A percentile compares a stretch with the other conserved stretches of the same genome.
Evolutionary conservation across 1,139 yeast genomes (phyloP).

Genomic region (Blastobotrys persicus): DNA sequence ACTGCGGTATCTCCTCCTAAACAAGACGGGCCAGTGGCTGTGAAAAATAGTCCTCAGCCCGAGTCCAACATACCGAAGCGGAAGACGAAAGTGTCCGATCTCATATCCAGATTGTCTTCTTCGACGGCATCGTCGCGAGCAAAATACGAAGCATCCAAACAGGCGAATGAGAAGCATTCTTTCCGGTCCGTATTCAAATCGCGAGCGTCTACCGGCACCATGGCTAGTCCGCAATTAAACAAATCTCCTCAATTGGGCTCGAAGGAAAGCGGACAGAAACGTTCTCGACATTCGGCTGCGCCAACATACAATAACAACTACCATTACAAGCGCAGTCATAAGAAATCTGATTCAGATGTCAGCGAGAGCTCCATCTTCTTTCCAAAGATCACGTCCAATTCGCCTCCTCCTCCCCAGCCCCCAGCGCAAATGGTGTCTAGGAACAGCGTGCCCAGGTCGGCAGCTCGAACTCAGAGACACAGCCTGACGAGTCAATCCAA

Average conservation of each 20-base stretch:
- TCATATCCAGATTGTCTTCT: conserved; percentile 31
- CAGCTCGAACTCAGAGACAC: conserved; percentile 2
- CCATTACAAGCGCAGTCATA: conserved; percentile 6
- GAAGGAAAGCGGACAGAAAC: neutral
- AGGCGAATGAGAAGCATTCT: conserved; percentile 8
- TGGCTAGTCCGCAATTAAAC: neutral
- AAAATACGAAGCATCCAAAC: conserved; percentile 22
- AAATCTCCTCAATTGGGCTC: neutral
- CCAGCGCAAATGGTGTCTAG: conserved; percentile 19
- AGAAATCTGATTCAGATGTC: conserved; percentile 18
- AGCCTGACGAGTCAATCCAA: conserved; percentile 1
- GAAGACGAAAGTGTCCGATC: conserved; percentile 30
- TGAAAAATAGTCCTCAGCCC: conserved; percentile 2
- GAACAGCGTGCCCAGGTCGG: neutral
- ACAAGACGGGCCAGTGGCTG: neutral
- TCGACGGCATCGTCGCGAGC: conserved; percentile 34
- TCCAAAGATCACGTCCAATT: conserved; percentile 19
- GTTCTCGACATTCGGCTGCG: conserved; percentile 2
- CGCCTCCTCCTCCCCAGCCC: conserved; percentile 22
- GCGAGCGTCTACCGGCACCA: conserved; percentile 15
- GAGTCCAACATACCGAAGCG: conserved; percentile 18
- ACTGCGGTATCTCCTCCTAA: neutral
- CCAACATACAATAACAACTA: conserved; percentile 1
- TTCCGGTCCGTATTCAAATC: conserved; percentile 24
- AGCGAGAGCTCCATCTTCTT: conserved; percentile 27